Evolutionary conservation across 257 asterid species (phyloP), one percentile per base, ranked within the genome.

Genomic region (Solanum chmielewskii): DNA sequence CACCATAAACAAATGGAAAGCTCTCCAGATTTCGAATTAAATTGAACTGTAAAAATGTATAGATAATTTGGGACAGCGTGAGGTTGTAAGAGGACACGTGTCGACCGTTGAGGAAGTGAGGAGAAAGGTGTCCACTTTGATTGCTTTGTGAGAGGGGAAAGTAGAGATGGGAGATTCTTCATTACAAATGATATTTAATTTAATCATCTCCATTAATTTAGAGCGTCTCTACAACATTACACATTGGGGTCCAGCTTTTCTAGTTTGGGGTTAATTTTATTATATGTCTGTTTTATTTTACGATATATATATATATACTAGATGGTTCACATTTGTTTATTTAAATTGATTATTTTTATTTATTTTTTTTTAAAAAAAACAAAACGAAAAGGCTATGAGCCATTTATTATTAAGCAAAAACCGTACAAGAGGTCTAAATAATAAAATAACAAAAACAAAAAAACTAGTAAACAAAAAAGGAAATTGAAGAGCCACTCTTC

Each of bases 51-150:
- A 3, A 75, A 88, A 86, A 33, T 87, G 90, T 64, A 4, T 31
- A 75, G 86, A 69, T 71, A 85, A 86, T 44, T 78, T 9, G 68
- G 86, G 92, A 88, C 87, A 85, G 47, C 33, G 81, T 76, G 83
- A 84, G 86, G 41, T 15, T 39, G 31, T 69, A 44, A 18, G 83
- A 47, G 84, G 45, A 91, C 93, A 91, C 92, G 96, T 91, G 95
- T 90, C n/a, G 90, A 89, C 83, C 41, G 15, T 78, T 68, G 27
- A 88, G 87, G 56, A 78, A 92, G 87, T 91, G 83, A 91, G 90
- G 90, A 89, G 25, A 33, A 44, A 13, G 78, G 52, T 44, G 66
- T 87, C 88, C 33, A 25, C 39, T 87, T 83, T 84, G 87, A 78
- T 86, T 74, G 52, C 60, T 47, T 10, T 25, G 62, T 47, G 76